phyloP scores from a whole-genome alignment of 2,329 filamentous ascomycete species.

The Exophiala sp. region DNA sequence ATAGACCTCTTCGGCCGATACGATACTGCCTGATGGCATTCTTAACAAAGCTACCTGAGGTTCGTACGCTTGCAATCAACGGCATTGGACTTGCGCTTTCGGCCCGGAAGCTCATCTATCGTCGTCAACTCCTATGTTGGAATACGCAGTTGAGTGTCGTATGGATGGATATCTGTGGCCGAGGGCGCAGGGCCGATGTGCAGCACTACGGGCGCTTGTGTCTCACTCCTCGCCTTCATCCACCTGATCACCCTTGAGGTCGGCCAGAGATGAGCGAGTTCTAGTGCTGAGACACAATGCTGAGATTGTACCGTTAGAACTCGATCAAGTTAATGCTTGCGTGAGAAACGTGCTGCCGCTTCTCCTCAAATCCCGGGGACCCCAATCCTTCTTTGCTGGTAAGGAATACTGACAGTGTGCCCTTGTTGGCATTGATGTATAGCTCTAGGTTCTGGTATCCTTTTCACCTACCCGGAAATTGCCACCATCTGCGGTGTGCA shows the following conservation, averaged over 20 bases:
- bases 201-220: slow-evolving; percentile 79
- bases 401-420: slow-evolving; percentile 35
- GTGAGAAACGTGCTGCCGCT: slow-evolving; percentile 97
- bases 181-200: slow-evolving; percentile 39
- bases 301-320: slow-evolving; percentile 94
- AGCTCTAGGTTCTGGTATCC: slow-evolving; percentile 78
- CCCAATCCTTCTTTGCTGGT: slow-evolving; percentile 22
- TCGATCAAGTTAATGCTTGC: slow-evolving; percentile 99
- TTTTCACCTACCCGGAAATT: slow-evolving; percentile 76
- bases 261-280: slow-evolving; percentile 30
- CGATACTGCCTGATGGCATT: slow-evolving; percentile 16
- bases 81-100: slow-evolving; percentile 21
- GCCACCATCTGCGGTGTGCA: slow-evolving; percentile 73
- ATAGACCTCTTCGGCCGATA: slow-evolving; percentile 32
- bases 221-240: slow-evolving; percentile 43
- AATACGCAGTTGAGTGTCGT: background rate
- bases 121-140: slow-evolving; percentile 12
- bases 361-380: slow-evolving; percentile 41
- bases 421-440: slow-evolving; percentile 28
- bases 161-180: background rate
- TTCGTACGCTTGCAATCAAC: slow-evolving; percentile 30
- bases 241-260: slow-evolving; percentile 41
- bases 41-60: slow-evolving; percentile 33
- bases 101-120: slow-evolving; percentile 3
- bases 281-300: slow-evolving; percentile 47